Percentiles rank a stretch among this genome's conserved stretches.
Evolutionary conservation across 139 green algal genomes (phyloP).

Genomic region (Volvox africanus): DNA sequence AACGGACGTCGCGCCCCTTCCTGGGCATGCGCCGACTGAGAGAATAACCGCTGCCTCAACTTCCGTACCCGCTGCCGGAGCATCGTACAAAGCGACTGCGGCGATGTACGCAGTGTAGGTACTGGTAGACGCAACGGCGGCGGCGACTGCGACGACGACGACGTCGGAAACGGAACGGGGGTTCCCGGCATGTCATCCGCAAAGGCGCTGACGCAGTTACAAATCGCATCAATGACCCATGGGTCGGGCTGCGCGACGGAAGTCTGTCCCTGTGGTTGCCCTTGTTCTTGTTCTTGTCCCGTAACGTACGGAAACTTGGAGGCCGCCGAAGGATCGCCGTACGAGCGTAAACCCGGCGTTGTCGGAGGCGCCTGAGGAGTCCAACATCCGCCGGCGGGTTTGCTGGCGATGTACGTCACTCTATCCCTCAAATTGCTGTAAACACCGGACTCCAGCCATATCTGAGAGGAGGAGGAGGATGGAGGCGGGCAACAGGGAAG

Average conservation of each 20-base stretch:
- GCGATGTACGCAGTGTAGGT: neutral
- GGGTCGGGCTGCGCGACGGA: neutral
- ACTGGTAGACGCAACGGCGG: neutral
- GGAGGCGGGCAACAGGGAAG: too few relatives aligned
- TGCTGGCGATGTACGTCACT: constrained; percentile 13
- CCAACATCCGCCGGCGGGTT: neutral
- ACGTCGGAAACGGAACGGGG: neutral
- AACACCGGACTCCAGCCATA: neutral
- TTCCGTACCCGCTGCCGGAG: neutral
- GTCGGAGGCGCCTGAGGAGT: neutral
- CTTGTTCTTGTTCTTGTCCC: neutral
- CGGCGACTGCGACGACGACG: neutral
- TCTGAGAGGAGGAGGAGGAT: neutral
- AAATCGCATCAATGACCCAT: neutral
- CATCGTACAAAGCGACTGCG: neutral
- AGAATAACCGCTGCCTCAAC: neutral
- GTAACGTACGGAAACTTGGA: too few relatives aligned
- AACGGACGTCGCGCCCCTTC: too few relatives aligned
- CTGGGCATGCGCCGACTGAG: too few relatives aligned
- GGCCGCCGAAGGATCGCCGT: too few relatives aligned
- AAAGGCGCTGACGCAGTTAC: neutral
- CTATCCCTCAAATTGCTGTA: neutral
- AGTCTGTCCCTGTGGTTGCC: neutral
- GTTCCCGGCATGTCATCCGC: neutral
- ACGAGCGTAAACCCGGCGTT: too few relatives aligned